Evolutionary conservation across 208 protist genomes (phyloP), one percentile per base, ranked within the genome.

Genomic region (Acanthamoeba rhysodes): DNA sequence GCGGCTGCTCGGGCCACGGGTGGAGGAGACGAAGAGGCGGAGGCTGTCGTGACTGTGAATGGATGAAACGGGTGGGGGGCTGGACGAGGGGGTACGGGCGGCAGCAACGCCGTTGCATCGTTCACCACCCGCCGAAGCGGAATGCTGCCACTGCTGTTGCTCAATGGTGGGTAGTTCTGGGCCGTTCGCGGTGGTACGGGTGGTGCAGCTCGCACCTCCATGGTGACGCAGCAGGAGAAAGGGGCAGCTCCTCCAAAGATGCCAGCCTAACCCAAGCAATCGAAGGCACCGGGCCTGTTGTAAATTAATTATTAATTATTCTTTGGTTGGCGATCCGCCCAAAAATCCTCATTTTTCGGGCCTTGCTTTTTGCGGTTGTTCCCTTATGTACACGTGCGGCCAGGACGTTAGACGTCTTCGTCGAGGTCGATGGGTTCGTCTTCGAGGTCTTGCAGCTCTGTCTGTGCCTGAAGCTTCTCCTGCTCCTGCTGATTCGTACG

Each of bases 341-440:
- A n/a, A n/a, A n/a, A n/a, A n/a, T n/a, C n/a, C n/a, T n/a, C n/a
- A n/a, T 59, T 59, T 59, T 59, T 59, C 55, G 10, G 7, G 55
- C 16, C 55, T 59, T 59, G 7, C 16, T 59, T 59, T 7, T 59
- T 59, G 55, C 55, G n/a, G n/a, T n/a, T n/a, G n/a, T 16, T 20
- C 16, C 16, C 16, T 59, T 59, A 59, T 59, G 55, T 59, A 59
- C 55, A 59, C 16, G 55, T 20, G 55, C 55, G 16, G 55, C 68
- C 27, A 8, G 24, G 32, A 8, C 24, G 9, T 24, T 76, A 76
- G 8, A 76, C 6, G 68, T 93, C 90, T 32, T 84, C 90, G 27
- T 94, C 90, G 6, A 94, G 41, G 45, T 94, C 90, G 4, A 94
- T 9, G 22, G 90, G 57, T 37, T 84, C 90, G 16, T 94, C 90